Percentiles rank a stretch among this genome's conserved stretches.
These are phyloP conservation scores for Epipyxis sp. DNA, from an alignment of 108 stramenopile species.

Conservation along the genomic window DNA sequence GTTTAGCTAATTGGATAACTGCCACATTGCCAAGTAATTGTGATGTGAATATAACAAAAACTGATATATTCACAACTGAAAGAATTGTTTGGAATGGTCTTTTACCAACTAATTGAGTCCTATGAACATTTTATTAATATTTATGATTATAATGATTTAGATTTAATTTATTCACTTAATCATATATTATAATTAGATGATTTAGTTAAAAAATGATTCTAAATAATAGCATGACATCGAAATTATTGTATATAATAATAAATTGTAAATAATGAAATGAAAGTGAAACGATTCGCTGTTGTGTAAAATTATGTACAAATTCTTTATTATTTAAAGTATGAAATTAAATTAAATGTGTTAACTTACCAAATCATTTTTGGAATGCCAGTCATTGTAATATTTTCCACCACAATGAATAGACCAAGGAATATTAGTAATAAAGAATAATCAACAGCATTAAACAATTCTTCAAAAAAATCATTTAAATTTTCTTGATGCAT, in stretches of 20 bases:
- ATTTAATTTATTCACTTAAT: too few species aligned
- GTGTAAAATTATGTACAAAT: too few species aligned
- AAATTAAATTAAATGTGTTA: too few species aligned
- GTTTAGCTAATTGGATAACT: conserved; percentile 25
- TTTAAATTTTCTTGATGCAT: neutral
- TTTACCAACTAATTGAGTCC: neutral
- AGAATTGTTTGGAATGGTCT: conserved; percentile 12
- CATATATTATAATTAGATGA: too few species aligned
- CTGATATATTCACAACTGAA: neutral
- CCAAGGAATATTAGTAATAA: conserved; percentile 26
- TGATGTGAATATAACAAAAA: conserved; percentile 13
- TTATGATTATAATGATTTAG: too few species aligned
- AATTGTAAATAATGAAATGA: too few species aligned
- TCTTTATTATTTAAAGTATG: too few species aligned
- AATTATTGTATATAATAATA: too few species aligned
- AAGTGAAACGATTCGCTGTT: too few species aligned
- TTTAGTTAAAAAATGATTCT: too few species aligned
- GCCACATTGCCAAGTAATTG: conserved; percentile 32
- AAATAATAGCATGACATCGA: neutral
- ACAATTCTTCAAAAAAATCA: conserved; percentile 30
- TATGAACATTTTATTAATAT: conserved; percentile 40
- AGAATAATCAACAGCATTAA: conserved; percentile 20
- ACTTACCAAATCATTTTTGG: conserved; percentile 5
- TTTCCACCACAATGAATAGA: conserved; percentile 23
- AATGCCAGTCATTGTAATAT: conserved; percentile 18